Conservation (phyloP, 352 stramenopile species). For the Stramenopiles sp. region DNA sequence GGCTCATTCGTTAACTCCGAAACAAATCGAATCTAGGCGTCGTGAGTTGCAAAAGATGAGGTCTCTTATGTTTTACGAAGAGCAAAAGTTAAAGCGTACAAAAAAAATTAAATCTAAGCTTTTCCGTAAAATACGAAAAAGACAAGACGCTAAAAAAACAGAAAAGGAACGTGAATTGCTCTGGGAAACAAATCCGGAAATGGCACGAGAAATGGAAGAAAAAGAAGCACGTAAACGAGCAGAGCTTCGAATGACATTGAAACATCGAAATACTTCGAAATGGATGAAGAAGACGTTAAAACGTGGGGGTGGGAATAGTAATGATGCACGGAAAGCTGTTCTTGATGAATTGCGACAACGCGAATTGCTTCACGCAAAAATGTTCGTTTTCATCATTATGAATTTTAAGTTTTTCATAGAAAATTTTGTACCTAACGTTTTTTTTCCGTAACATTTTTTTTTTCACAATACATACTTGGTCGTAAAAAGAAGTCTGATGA, state of each 20-base stretch:
- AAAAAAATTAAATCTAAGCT: slow-evolving; percentile 99
- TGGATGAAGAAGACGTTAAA: neutral
- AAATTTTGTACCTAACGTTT: slow-evolving; percentile 2
- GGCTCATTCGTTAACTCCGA: slow-evolving; percentile 26
- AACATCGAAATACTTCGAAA: slow-evolving; percentile 10
- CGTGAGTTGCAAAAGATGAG: slow-evolving; percentile 70
- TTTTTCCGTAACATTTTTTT: slow-evolving; percentile 6
- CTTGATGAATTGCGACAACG: neutral
- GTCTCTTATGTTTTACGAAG: slow-evolving; percentile 86
- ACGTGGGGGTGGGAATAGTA: neutral
- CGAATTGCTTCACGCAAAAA: neutral
- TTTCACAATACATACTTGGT: neutral
- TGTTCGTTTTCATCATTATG: neutral
- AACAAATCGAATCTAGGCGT: slow-evolving; percentile 33
- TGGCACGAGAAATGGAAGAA: slow-evolving; percentile 14
- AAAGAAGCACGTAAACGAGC: slow-evolving; percentile 8
- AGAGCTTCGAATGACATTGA: slow-evolving; percentile 11
- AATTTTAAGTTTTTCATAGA: neutral
- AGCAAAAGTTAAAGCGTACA: slow-evolving; percentile 80
- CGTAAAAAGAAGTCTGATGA: neutral
- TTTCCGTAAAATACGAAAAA: slow-evolving; percentile 86
- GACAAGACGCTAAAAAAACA: slow-evolving; percentile 30
- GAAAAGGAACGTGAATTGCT: slow-evolving; percentile 13
- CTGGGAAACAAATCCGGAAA: slow-evolving; percentile 10
- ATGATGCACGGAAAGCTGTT: neutral